Conservation (phyloP, 208 protist species). For the Acanthamoeba culbertsoni region DNA sequence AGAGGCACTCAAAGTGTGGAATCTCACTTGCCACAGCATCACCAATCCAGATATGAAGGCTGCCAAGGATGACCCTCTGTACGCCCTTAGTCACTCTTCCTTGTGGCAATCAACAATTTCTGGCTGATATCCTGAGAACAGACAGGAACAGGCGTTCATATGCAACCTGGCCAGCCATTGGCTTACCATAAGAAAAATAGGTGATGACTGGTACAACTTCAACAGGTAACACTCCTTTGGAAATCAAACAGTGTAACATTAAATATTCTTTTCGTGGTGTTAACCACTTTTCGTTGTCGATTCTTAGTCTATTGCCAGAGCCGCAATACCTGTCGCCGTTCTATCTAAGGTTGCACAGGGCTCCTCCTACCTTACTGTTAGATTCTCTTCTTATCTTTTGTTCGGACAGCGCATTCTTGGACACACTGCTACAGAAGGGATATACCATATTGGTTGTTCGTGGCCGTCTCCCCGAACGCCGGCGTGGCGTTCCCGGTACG, state of each 20-base stretch:
- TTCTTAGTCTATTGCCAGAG: neutral
- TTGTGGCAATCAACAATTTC: neutral
- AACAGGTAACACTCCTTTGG: slow-evolving; percentile 31
- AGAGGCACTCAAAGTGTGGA: slow-evolving; percentile 60
- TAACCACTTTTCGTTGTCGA: neutral
- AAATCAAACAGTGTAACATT: no score
- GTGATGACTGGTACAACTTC: slow-evolving; percentile 59
- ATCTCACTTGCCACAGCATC: neutral
- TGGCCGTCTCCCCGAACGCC: neutral
- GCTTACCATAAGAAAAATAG: slow-evolving; percentile 54
- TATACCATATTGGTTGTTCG: slow-evolving; percentile 35
- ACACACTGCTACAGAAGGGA: slow-evolving; percentile 47
- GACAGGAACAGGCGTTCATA: slow-evolving; percentile 51
- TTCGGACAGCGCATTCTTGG: slow-evolving; percentile 17
- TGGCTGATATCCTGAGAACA: neutral
- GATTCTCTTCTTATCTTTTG: neutral
- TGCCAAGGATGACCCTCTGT: slow-evolving; percentile 50
- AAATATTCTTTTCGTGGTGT: neutral
- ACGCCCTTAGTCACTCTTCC: neutral
- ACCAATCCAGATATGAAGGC: slow-evolving; percentile 48
- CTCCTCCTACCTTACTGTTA: neutral
- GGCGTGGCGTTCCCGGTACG: neutral
- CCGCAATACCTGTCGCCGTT: slow-evolving; percentile 54
- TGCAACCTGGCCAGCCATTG: slow-evolving; percentile 59
- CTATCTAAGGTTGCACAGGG: neutral